Conservation (phyloP, 2,329 filamentous ascomycete genomes). For the Epichloe uncinata region DNA sequence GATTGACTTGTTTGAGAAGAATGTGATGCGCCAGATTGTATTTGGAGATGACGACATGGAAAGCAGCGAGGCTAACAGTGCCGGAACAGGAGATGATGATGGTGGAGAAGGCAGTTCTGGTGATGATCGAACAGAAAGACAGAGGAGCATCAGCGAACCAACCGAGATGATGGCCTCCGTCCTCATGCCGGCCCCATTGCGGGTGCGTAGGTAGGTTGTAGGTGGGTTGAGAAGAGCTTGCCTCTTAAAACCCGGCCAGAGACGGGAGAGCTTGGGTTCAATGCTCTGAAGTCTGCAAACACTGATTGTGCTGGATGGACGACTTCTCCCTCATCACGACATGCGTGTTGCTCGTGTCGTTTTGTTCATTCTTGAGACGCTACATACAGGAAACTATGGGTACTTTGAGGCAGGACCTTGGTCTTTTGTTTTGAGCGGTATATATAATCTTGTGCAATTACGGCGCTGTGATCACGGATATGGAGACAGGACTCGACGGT, state of each 20-base stretch:
- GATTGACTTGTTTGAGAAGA: conserved; percentile 87
- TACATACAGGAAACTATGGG: not conserved
- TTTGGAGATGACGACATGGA: conserved; percentile 58
- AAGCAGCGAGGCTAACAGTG: conserved; percentile 45
- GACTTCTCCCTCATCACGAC: not conserved
- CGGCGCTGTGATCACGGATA: not conserved
- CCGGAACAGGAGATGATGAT: conserved; percentile 36
- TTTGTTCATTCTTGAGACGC: not conserved
- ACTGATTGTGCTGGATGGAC: not conserved
- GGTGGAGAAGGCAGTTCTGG: conserved; percentile 36
- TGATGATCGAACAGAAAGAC: conserved; percentile 43
- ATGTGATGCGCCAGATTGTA: conserved; percentile 71
- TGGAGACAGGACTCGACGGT: not conserved
- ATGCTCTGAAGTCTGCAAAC: not conserved
- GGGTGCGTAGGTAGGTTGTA: conserved; percentile 16
- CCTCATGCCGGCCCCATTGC: conserved; percentile 22
- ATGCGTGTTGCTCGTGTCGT: not conserved
- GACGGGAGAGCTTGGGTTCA: not conserved
- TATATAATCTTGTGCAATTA: not conserved
- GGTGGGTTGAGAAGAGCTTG: not conserved
- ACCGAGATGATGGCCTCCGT: conserved; percentile 20
- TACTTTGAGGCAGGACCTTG: not conserved
- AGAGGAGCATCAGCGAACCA: conserved; percentile 38
- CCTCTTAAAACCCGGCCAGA: not conserved
- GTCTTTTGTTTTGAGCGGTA: not conserved